Base-by-base conservation (phyloP, 768 basidiomycete species). In the Lactarius deliciosus region DNA sequence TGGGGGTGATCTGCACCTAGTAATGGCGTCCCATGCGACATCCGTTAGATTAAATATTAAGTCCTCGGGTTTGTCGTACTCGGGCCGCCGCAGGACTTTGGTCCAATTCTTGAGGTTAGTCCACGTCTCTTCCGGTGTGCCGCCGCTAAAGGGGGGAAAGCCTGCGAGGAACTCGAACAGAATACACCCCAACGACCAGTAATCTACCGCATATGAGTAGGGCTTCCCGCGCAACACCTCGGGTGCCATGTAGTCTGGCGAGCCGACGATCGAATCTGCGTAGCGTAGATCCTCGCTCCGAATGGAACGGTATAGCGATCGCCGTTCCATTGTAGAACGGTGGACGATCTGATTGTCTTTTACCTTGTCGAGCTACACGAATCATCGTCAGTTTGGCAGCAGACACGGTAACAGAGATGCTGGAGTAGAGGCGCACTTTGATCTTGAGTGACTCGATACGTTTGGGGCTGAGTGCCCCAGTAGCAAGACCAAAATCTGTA, bases 101-200 rank as follows among this genome's bases (percentile, higher is more conserved):
- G 89, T 86, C 97, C 97, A 99, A 75, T 98, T 98, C 78, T 98
- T 98, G 68, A 99, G 79, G 77, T 98, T 98, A 18, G 94, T 94
- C 97, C 97, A 99, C 0, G 97, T 99, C 77, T 99, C 97, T 70
- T 99, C 95, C 0, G 95, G 91, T 0, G 91, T 94, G 47, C 90
- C 86, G 20, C 97, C 97, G 57, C 93, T 97, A 80, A 99, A 99
- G 2, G 97, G 97, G 15, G 97, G 97, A 79, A 97, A 99, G 32
- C 97, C 96, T 1, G 94, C 91, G 18, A 96, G 81, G 76, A 96
- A 96, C 79, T 99, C 97, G 78, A 98, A 99, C 30, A 99, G 80
- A 72, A 99, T 98, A 76, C 97, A 98, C 7, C 97, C 97, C 9
- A 99, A 84, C 1, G 94, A 96, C 97, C 97, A 98, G 72, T 91